Evolutionary conservation across 2,329 filamentous ascomycete genomes (phyloP), one percentile per base, ranked within the genome.

Genomic region (Pseudogymnoascus sp.): DNA sequence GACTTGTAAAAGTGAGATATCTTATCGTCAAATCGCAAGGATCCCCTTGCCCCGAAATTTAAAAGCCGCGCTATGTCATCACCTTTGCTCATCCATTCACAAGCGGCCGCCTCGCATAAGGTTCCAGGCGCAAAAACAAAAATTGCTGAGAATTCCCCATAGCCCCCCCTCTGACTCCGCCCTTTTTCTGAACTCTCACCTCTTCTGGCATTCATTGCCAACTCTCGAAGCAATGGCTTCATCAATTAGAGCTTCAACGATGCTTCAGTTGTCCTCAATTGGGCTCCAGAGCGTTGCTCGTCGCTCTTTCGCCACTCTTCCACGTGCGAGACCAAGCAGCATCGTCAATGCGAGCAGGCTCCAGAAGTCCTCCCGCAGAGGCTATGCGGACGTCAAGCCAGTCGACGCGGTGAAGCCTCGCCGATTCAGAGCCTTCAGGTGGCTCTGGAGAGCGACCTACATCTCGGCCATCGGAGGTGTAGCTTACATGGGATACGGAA

Each of bases 401-500:
- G 38, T 35, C 65, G 65, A 63, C 59, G 68, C 61, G 16, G 65
- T 63, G 16, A 76, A 76, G 70, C 83, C 80, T 75, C 75, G 78
- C 46, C 78, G 80, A 73, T 88, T 95, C 77, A 79, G 80, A 63
- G 82, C 86, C 68, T 81, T 98, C 73, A 84, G 84, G 74, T 96
- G 89, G 87, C 78, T 87, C 64, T 98, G 91, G 90, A 86, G 95
- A 70, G 74, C 91, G 71, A 90, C 89, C 63, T 92, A 93, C 75
- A 77, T 97, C 67, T 89, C 89, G 62, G 76, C 86, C 65, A 75
- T 95, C 66, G 89, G 83, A 67, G 82, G 87, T 64, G 73, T 89
- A 43, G 90, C 81, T 68, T 92, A 88, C 74, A 79, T 93, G 65
- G 84, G 83, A 70, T 97, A 95, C 76, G 84, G 85, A 73, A 89